Evolutionary conservation across 371 early-diverging fungal species (phyloP).

Genomic region (Mortierella sp.): DNA sequence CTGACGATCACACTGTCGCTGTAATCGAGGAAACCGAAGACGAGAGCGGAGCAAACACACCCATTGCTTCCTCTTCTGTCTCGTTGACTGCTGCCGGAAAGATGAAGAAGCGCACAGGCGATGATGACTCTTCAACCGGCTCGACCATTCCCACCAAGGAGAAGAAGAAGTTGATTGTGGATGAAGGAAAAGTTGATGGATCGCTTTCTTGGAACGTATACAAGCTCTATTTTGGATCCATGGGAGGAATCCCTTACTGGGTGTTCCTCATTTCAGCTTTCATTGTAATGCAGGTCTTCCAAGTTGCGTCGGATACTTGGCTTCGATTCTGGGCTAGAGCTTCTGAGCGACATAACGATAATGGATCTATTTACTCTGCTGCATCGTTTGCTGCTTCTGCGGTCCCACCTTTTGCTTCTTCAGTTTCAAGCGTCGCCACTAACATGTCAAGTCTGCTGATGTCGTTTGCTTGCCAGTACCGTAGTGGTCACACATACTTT

Average conservation of each 20-base stretch:
- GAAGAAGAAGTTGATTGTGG: constrained; percentile 67
- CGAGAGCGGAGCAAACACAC: constrained; percentile 27
- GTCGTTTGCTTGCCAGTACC: constrained; percentile 54
- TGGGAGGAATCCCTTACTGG: constrained; percentile 71
- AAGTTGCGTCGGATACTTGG: constrained; percentile 72
- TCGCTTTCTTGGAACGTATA: constrained; percentile 71
- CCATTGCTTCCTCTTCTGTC: constrained; percentile 24
- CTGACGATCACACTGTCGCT: constrained; percentile 40
- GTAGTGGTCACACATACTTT: constrained; percentile 43
- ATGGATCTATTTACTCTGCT: background rate
- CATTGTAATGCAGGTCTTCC: constrained; percentile 62
- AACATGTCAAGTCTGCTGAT: constrained; percentile 45
- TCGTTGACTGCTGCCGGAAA: constrained; percentile 38
- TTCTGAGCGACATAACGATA: background rate
- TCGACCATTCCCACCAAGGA: constrained; percentile 48
- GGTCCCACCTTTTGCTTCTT: constrained; percentile 21
- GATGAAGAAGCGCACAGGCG: constrained; percentile 22
- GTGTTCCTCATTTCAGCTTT: constrained; percentile 59
- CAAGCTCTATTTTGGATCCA: constrained; percentile 69
- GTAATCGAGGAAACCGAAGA: constrained; percentile 46
- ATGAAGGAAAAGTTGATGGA: constrained; percentile 74
- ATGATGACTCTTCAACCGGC: constrained; percentile 40
- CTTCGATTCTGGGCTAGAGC: constrained; percentile 70
- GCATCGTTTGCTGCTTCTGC: constrained; percentile 29
- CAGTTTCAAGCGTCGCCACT: constrained; percentile 21